These are phyloP conservation scores for Metschnikowia lochheadii DNA, from an alignment of 805 yeast genomes.

Conservation along the genomic window DNA sequence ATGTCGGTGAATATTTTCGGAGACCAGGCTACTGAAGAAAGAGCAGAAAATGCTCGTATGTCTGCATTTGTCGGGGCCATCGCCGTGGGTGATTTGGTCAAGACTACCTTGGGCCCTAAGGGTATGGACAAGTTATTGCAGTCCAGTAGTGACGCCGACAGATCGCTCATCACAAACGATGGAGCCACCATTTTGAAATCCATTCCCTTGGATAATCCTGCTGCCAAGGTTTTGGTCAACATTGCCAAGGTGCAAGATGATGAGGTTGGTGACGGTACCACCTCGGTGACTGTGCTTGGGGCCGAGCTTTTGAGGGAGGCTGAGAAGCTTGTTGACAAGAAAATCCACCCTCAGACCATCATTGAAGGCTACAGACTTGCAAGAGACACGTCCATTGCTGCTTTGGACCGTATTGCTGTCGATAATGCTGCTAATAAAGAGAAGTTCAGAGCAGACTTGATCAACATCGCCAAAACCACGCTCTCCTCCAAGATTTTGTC, in stretches of 20 bases:
- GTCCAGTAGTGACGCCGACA: conserved; percentile 69
- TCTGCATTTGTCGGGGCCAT: conserved; percentile 98
- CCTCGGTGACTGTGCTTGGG: conserved; percentile 87
- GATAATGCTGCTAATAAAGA: conserved; percentile 60
- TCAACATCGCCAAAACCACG: conserved; percentile 89
- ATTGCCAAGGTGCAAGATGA: conserved; percentile 96
- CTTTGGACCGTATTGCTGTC: conserved; percentile 73
- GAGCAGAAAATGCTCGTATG: conserved; percentile 97
- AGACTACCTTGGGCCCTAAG: conserved; percentile 92
- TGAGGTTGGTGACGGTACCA: conserved; percentile 98
- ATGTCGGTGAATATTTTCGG: conserved; percentile 92
- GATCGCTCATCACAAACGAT: conserved; percentile 86
- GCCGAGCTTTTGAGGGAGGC: conserved; percentile 94
- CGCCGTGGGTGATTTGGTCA: conserved; percentile 97
- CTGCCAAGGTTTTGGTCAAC: conserved; percentile 93
- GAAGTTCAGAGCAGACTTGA: conserved; percentile 67
- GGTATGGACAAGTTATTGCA: conserved; percentile 97
- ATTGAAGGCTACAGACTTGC: conserved; percentile 95
- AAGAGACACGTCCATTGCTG: conserved; percentile 71
- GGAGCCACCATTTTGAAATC: conserved; percentile 96
- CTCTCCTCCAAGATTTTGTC: conserved; percentile 87
- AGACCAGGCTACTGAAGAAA: conserved; percentile 95
- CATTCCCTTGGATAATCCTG: conserved; percentile 95
- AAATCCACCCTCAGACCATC: conserved; percentile 96
- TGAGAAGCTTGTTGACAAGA: conserved; percentile 84